Percentiles rank a stretch among this genome's conserved stretches.
phyloP scores from a whole-genome alignment of 2,329 filamentous ascomycete species.

The Chrysoporthe austroafricana region DNA sequence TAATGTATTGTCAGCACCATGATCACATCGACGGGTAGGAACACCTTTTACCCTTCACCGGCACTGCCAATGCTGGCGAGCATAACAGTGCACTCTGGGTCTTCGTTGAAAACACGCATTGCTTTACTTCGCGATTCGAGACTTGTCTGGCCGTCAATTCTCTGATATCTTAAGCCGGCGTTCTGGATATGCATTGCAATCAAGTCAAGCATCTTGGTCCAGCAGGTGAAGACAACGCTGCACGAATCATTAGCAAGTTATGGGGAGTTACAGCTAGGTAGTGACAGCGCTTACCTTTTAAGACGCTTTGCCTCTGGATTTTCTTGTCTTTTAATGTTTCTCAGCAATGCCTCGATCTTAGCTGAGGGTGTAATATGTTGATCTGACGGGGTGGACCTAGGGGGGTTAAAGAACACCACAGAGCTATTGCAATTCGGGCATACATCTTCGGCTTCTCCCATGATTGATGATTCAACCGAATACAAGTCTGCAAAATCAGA shows the following conservation, averaged over 20 bases:
- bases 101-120: slow-evolving; percentile 4
- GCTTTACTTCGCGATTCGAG: background rate
- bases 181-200: background rate
- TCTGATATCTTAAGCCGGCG: background rate
- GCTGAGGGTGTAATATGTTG: background rate
- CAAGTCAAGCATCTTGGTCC: background rate
- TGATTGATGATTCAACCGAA: background rate
- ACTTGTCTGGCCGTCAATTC: background rate
- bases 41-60: slow-evolving; percentile 12
- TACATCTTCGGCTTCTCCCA: background rate
- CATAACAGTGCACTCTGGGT: slow-evolving; percentile 17
- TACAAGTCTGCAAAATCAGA: background rate
- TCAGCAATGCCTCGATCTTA: background rate
- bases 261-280: background rate
- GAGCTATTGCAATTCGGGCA: background rate
- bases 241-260: background rate
- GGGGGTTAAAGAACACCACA: background rate
- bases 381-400: background rate
- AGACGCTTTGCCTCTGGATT: background rate
- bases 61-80: slow-evolving; percentile 21
- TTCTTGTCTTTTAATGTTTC: background rate
- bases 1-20: background rate
- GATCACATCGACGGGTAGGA: background rate
- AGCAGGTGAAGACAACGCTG: background rate
- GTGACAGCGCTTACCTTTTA: background rate